Conservation (phyloP, 2,329 filamentous ascomycete genomes). For the Lomentospora prolificans region DNA sequence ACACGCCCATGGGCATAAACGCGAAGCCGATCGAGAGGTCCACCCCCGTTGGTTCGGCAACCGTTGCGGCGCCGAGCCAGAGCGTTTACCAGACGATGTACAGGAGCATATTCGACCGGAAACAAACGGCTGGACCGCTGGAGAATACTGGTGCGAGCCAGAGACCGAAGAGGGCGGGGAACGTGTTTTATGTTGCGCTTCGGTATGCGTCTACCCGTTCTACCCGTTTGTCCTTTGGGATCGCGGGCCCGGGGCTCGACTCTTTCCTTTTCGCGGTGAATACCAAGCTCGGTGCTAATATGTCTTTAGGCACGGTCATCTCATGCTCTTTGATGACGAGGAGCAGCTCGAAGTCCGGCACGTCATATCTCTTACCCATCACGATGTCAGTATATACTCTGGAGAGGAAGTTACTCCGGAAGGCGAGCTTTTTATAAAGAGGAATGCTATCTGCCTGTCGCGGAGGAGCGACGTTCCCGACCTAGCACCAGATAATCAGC, state of each 20-base stretch:
- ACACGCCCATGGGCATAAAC: slow-evolving; percentile 83
- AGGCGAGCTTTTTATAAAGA: slow-evolving; percentile 90
- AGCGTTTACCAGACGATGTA: slow-evolving; percentile 99
- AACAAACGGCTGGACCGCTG: slow-evolving; percentile 36
- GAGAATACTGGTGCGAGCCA: slow-evolving; percentile 41
- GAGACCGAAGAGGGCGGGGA: slow-evolving; percentile 58
- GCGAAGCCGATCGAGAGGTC: slow-evolving; percentile 83
- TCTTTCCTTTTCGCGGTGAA: neutral
- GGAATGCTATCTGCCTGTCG: slow-evolving; percentile 78
- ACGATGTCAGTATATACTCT: slow-evolving; percentile 75
- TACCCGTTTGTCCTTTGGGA: no score
- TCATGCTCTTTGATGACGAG: slow-evolving; percentile 96
- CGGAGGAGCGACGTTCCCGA: slow-evolving; percentile 49
- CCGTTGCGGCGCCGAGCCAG: slow-evolving; percentile 69
- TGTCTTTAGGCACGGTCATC: slow-evolving; percentile 65
- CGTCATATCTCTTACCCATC: slow-evolving; percentile 85
- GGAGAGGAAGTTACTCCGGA: slow-evolving; percentile 72
- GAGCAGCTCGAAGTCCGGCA: slow-evolving; percentile 93
- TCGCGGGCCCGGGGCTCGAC: no score
- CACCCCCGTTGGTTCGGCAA: slow-evolving; percentile 65
- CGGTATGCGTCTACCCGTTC: slow-evolving; percentile 49
- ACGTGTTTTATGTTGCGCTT: slow-evolving; percentile 87
- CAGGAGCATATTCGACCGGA: slow-evolving; percentile 85
- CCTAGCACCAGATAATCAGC: slow-evolving; percentile 40
- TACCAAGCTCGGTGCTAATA: slow-evolving; percentile 9